A percentile compares a stretch with the other conserved stretches of the same genome.
Conservation (phyloP, 208 protist species). For the Acanthamoeba divionensis region DNA sequence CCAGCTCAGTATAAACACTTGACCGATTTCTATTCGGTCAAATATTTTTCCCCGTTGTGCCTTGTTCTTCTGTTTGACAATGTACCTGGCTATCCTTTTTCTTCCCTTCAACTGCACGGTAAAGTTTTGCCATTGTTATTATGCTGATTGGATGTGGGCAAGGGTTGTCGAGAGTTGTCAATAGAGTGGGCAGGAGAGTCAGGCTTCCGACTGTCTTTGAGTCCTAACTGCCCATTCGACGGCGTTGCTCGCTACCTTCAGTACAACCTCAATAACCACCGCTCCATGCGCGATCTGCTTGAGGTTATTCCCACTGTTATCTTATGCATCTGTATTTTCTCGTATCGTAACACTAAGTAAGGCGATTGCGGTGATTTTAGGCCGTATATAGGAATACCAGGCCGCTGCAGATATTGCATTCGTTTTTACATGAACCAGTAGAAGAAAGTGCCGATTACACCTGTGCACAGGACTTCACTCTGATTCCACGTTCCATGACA, state of each 20-base stretch:
- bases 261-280: background rate
- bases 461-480: background rate
- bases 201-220: no score
- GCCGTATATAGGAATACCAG: background rate
- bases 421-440: background rate
- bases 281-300: constrained; percentile 4
- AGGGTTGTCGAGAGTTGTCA: background rate
- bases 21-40: background rate
- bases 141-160: background rate
- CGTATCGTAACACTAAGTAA: no score
- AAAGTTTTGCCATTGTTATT: background rate
- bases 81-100: background rate
- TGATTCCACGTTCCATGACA: background rate
- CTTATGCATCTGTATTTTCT: no score
- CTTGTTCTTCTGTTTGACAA: background rate
- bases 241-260: background rate
- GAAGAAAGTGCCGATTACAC: background rate
- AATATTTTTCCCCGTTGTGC: background rate
- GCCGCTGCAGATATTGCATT: background rate
- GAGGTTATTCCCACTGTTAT: background rate
- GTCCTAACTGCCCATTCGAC: no score
- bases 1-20: background rate
- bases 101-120: background rate
- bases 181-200: no score
- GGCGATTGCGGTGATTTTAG: no score